Evolutionary conservation across 345 rosid genomes (phyloP), one percentile per base, ranked within the genome.

Genomic region (Aquilaria yunnanensis): DNA sequence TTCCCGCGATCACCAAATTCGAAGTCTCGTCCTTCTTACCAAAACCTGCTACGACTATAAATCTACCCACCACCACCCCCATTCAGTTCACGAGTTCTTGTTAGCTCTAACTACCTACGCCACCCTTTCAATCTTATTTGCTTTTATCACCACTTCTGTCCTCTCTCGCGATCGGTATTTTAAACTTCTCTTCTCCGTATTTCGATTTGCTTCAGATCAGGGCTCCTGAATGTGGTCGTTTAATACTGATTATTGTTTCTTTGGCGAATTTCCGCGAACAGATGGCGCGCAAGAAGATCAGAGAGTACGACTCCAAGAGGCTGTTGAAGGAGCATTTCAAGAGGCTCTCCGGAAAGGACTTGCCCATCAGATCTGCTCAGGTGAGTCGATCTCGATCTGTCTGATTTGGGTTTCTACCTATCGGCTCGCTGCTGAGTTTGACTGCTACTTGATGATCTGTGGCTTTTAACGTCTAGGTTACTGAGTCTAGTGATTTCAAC

Each of bases 211-310:
- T 14, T 65, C 64, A 64, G 14, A 9, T 37, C 37, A 64, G 23
- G 23, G 69, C 72, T 64, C 50, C 9, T 43, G 8, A n/a, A 9
- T 8, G 7, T 43, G n/a, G 32, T 51, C 32, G 29, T 13, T 23
- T 23, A 23, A 23, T 23, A 23, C 23, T 23, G 23, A 23, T 23
- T 23, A 23, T 23, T 23, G 31, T 66, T 62, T 57, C 41, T 69
- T 8, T 61, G 45, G 11, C 16, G 54, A 56, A 30, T 43, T 67
- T 33, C 56, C 63, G 61, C 7, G 57, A 47, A 59, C 65, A 50
- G 71, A 92, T 93, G 98, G 98, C 98, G 29, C 90, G 98, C 57
- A 93, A 93, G 97, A 93, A 93, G 97, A 90, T 92, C 86, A 92
- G 98, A 87, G 98, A 92, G 88, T 92, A 92, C 51, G 98, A 92